A percentile compares a stretch with the other conserved stretches of the same genome.
Conservation (phyloP, 2,329 filamentous ascomycete genomes). For the Mycocentrospora acerina region DNA sequence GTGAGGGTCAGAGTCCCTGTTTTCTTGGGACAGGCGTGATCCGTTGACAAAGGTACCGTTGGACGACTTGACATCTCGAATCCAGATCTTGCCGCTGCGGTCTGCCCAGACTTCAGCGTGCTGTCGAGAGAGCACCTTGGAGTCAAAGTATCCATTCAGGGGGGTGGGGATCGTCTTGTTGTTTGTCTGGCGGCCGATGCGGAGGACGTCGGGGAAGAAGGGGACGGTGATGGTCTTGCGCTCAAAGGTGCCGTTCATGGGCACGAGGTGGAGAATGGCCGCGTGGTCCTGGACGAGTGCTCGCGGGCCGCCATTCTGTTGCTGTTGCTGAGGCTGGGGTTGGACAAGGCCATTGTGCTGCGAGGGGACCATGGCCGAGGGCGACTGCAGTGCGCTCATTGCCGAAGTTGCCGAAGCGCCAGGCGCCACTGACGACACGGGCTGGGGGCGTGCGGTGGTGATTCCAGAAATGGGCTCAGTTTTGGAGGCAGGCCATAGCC, state of each 20-base stretch:
- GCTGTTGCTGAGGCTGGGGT: slow-evolving; percentile 43
- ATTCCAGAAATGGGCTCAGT: slow-evolving; percentile 65
- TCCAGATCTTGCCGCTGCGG: slow-evolving; percentile 84
- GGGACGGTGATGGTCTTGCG: slow-evolving; percentile 94
- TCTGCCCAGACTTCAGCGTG: slow-evolving; percentile 96
- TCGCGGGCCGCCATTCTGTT: slow-evolving; percentile 58
- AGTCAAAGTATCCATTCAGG: slow-evolving; percentile 94
- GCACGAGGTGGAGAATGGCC: slow-evolving; percentile 81
- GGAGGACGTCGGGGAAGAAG: slow-evolving; percentile 87
- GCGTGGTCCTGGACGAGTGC: slow-evolving; percentile 58
- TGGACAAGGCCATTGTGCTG: slow-evolving; percentile 68
- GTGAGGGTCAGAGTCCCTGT: slow-evolving; percentile 92
- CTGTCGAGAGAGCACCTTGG: slow-evolving; percentile 92
- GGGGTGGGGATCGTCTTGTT: slow-evolving; percentile 91
- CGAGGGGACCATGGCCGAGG: slow-evolving; percentile 63
- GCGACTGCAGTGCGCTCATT: slow-evolving; percentile 64
- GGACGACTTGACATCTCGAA: slow-evolving; percentile 95
- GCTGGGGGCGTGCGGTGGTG: slow-evolving; percentile 62
- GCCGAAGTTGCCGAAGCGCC: slow-evolving; percentile 61
- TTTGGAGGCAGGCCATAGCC: slow-evolving; percentile 66
- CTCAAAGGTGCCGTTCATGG: slow-evolving; percentile 95
- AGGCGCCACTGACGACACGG: slow-evolving; percentile 59
- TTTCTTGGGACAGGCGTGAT: slow-evolving; percentile 84
- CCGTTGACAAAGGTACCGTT: slow-evolving; percentile 99
- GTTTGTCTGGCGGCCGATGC: slow-evolving; percentile 95